Evolutionary conservation across 345 rosid genomes (phyloP), one percentile per base, ranked within the genome.

Genomic region (Boechera stricta): DNA sequence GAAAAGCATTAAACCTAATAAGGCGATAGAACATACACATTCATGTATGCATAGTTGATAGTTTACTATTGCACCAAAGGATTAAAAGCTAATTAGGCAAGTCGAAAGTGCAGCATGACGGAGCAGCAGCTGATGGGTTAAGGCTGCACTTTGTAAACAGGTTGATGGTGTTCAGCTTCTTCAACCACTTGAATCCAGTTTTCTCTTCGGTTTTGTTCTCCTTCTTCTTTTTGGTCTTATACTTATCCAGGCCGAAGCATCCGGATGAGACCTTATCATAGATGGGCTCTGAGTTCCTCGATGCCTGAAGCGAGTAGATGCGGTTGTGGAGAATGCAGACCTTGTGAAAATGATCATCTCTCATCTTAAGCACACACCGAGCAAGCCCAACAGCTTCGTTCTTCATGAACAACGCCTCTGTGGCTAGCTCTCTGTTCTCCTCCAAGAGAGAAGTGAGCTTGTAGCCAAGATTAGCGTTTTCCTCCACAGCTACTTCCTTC

Each of bases 371-470:
- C 71, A 90, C 75, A 73, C 85, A 71, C 76, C 87, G 70, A 5
- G 89, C 86, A 2, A 90, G 86, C 70, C 89, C 91, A 35, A 77
- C 84, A 8, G 91, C 93, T 76, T 86, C 88, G 53, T 82, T 83
- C 80, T 81, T 87, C 82, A 88, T 78, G 61, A 85, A 86, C 64
- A 83, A 53, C 0, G 86, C 86, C 69, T 90, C 96, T 0, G 88
- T 72, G 9, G 81, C 83, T 54, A 90, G 52, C 55, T 74, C 88
- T 45, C 64, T 55, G 69, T 88, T 90, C 79, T 88, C 91, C 33
- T 88, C 87, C 80, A 81, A 33, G 13, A 90, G 71, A 2, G 85
- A 77, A 5, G 67, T 73, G 80, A 84, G 79, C 48, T 80, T 73
- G 76, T 79, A 77, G 29, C 87, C 89, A 75, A 88, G 56, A 74